These are phyloP conservation scores for Aspergillus latus DNA, from an alignment of 2,329 filamentous ascomycete genomes.

Conservation along the genomic window DNA sequence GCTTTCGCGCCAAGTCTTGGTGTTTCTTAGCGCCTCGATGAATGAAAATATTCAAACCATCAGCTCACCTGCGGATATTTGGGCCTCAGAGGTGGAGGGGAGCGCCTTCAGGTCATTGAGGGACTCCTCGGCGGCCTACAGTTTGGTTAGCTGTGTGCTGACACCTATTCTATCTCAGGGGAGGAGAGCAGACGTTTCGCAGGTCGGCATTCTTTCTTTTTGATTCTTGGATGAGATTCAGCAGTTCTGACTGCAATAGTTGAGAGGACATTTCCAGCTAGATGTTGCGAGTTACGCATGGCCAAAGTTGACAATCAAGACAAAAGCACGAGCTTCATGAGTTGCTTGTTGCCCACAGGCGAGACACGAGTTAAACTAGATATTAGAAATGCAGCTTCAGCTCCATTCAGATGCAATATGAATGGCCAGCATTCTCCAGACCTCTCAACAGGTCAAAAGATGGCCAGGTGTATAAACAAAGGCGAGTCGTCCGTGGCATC, in stretches of 20 bases:
- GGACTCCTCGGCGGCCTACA: slow-evolving; percentile 86
- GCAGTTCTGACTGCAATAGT: slow-evolving; percentile 82
- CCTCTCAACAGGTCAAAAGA: background rate
- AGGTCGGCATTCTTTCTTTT: slow-evolving; percentile 92
- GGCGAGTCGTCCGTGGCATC: slow-evolving; percentile 9
- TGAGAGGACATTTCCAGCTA: slow-evolving; percentile 76
- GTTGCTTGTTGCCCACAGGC: slow-evolving; percentile 1
- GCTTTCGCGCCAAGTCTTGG: slow-evolving; percentile 75
- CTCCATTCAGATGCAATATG: background rate
- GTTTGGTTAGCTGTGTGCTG: slow-evolving; percentile 24
- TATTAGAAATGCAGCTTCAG: background rate
- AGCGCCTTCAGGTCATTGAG: slow-evolving; percentile 82
- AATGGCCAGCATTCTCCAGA: background rate
- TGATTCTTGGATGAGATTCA: slow-evolving; percentile 90
- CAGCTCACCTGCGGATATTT: slow-evolving; percentile 66
- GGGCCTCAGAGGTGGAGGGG: slow-evolving; percentile 70
- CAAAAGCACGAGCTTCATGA: slow-evolving; percentile 18
- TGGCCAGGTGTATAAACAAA: slow-evolving; percentile 8
- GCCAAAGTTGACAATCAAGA: slow-evolving; percentile 23
- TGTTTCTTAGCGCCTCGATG: slow-evolving; percentile 25
- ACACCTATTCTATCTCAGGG: slow-evolving; percentile 17
- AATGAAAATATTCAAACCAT: background rate
- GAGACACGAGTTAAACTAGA: background rate
- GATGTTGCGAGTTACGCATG: slow-evolving; percentile 29
- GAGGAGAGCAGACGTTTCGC: slow-evolving; percentile 56